A percentile compares a stretch with the other conserved stretches of the same genome.
Conservation (phyloP, 495 filamentous ascomycete species). For the Hyaloscypha variabilis region DNA sequence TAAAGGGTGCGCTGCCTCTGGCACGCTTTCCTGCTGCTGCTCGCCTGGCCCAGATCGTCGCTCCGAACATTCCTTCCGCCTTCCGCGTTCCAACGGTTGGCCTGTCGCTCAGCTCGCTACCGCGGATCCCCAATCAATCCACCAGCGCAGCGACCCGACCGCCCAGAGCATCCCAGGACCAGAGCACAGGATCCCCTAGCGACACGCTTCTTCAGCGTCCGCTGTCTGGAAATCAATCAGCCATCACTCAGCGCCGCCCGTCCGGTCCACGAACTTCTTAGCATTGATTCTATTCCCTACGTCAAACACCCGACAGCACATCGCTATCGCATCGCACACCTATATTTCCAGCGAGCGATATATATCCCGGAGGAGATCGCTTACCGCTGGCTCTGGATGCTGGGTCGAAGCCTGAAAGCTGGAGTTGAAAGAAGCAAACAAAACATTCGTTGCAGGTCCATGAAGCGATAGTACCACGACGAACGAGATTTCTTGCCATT, state of each 20-base stretch:
- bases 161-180: conserved; percentile 8
- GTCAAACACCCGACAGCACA: conserved; percentile 5
- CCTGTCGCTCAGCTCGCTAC: conserved; percentile 6
- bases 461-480: conserved; percentile 15
- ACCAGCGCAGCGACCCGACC: neutral
- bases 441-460: conserved; percentile 1
- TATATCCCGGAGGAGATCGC: neutral
- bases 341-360: conserved; percentile 1
- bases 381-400: neutral
- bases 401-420: neutral
- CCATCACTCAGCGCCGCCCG: conserved; percentile 16
- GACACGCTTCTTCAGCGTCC: conserved; percentile 5
- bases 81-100: neutral
- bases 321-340: neutral
- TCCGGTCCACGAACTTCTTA: neutral
- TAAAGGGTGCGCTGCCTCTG: neutral
- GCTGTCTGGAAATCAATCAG: conserved; percentile 6
- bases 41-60: neutral
- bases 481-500: neutral
- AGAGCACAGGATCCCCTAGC: conserved; percentile 16
- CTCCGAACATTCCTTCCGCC: neutral
- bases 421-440: neutral
- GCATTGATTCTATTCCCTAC: conserved; percentile 6
- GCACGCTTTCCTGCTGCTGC: neutral
- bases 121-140: conserved; percentile 1